Evolutionary conservation across 2,329 filamentous ascomycete genomes (phyloP), one percentile per base, ranked within the genome.

Genomic region (Arthrobotrys megalospora): DNA sequence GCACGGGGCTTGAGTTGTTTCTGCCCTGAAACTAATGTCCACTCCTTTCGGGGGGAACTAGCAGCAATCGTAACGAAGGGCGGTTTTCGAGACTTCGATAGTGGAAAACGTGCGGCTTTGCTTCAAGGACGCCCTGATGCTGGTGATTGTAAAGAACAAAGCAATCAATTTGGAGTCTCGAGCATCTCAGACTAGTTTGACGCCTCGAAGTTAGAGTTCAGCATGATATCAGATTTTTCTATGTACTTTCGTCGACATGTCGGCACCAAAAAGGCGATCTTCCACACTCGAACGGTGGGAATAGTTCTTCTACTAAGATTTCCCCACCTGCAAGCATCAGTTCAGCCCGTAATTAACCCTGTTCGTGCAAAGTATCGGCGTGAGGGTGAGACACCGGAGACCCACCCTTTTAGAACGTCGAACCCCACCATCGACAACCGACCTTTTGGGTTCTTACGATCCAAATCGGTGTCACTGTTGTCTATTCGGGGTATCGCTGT

Each of bases 1-100:
- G 73, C 66, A 77, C 73, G 73, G 73, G 66, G 73, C 73, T 62
- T 60, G 50, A 53, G 73, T 71, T 77, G 73, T 77, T 77, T 77
- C 73, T 71, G 58, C 52, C 43, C 73, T 77, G 73, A 77, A 77
- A 77, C 73, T 60, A 63, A 71, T 71, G 32, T 70, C 67, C 66
- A 63, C 62, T 71, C 73, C 60, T 77, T 77, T 71, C 41, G 66
- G 63, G 67, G 67, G 48, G 50, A 45, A 62, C 62, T 70, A 55
- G 43, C 45, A 71, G 63, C 60, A 77, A 70, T 77, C 66, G 45
- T 67, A 60, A 71, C 66, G 58, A 55, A 66, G 38, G 66, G 43
- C 47, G 65, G 43, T 34, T 70, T 68, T 70, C 38, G 50, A 77
- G 48, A 66, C 58, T 48, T 43, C 32, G 50, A 76, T 47, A 60